Base-by-base conservation (phyloP, 495 filamentous ascomycete species). In the Aspergillus conjunctus region DNA sequence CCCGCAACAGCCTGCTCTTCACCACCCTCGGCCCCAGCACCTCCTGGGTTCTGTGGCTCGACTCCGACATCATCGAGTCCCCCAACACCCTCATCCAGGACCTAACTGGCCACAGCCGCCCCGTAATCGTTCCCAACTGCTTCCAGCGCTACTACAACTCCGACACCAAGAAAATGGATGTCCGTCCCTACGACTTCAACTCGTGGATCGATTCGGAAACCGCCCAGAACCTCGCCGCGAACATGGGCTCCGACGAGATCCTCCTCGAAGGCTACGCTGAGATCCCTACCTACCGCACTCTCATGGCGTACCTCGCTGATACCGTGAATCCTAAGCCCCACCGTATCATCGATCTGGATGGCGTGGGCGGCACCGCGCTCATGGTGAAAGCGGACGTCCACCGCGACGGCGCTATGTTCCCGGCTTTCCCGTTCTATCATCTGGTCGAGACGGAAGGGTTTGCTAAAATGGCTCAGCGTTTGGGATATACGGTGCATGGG, bases 371-470 rank as follows among this genome's bases (percentile, higher is more conserved):
- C 6, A 96, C 94, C 2, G 91, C 93, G 7, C 80, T 98, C 56
- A 75, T 98, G 74, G 94, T 98, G 15, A 97, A 97, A 78, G 94
- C 95, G 0, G 95, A 98, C 57, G 94, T 98, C 8, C 94, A 98
- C 68, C 85, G 94, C 14, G 95, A 98, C 71, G 94, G 94, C 4
- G 94, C 95, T 57, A 98, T 98, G 94, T 98, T 98, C 73, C 94
- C 94, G 17, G 84, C 94, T 0, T 98, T 98, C 72, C 75, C 93
- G 4, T 98, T 98, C 70, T 98, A 95, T 68, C 90, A 98, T 74
- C 75, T 98, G 30, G 93, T 98, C 62, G 94, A 98, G 78, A 98
- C 95, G 6, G 94, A 98, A 71, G 94, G 94, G 0, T 98, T 98
- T 68, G 93, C 95, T 14, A 97, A 93, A 76, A 98, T 98, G 94